These are phyloP conservation scores for Nicotiana obtusifolia DNA, from an alignment of 257 asterid species.

Conservation along the genomic window DNA sequence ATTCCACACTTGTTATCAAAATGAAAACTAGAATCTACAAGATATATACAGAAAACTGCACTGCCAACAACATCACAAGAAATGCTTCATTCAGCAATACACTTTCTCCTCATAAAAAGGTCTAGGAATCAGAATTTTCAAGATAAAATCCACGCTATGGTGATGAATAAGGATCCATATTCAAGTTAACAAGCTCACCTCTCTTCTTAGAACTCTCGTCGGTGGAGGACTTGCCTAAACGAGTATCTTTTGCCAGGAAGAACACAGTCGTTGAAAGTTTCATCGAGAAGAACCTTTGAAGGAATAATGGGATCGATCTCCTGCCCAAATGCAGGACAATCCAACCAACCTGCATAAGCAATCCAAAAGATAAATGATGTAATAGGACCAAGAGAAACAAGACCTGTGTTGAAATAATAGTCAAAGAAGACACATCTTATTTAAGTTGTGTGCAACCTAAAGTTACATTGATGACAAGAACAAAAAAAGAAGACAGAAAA, in stretches of 20 bases:
- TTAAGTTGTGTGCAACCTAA: too few species aligned
- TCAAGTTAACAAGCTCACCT: slow-evolving; percentile 31
- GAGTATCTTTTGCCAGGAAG: slow-evolving; percentile 90
- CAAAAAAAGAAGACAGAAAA: background rate
- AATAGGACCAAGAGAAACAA: background rate
- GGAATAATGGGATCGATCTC: slow-evolving; percentile 71
- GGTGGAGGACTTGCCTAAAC: slow-evolving; percentile 73
- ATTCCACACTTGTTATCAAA: too few species aligned
- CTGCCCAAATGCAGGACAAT: slow-evolving; percentile 70
- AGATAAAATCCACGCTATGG: background rate
- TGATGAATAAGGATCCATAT: background rate
- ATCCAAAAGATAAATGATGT: background rate
- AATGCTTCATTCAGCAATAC: background rate
- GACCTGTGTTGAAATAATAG: background rate
- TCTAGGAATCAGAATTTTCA: background rate
- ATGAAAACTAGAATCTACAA: too few species aligned
- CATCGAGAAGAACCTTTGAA: slow-evolving; percentile 89
- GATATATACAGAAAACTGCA: background rate
- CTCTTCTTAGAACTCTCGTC: slow-evolving; percentile 62
- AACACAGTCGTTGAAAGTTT: slow-evolving; percentile 57
- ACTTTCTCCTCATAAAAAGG: background rate
- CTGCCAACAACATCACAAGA: background rate
- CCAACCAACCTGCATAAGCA: slow-evolving; percentile 77
- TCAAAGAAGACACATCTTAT: too few species aligned
- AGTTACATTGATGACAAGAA: background rate